Evolutionary conservation across 2,329 filamentous ascomycete genomes (phyloP).

Genomic region (Aspergillus sojae): DNA sequence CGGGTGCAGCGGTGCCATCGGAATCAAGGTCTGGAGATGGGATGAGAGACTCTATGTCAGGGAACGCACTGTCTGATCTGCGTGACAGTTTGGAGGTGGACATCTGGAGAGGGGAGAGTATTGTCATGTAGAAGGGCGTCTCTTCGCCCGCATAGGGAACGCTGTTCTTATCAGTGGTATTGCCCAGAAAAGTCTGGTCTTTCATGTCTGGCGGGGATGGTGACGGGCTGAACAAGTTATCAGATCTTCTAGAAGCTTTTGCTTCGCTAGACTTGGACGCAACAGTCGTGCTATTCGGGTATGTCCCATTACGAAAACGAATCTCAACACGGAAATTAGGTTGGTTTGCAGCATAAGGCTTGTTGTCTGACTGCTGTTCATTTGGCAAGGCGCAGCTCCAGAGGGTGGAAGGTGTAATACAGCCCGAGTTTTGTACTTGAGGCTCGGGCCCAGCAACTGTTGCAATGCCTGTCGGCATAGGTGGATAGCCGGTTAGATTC

Average conservation of each 20-base stretch:
- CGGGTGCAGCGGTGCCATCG: conserved; percentile 73
- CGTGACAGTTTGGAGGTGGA: conserved; percentile 45
- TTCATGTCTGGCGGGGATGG: conserved; percentile 55
- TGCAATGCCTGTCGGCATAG: conserved; percentile 80
- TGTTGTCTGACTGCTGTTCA: conserved; percentile 67
- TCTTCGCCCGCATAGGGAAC: conserved; percentile 78
- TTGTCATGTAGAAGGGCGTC: conserved; percentile 84
- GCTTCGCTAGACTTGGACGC: conserved; percentile 37
- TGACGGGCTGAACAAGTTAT: conserved; percentile 44
- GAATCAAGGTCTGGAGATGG: conserved; percentile 51
- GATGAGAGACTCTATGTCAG: conserved; percentile 10
- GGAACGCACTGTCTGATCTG: conserved; percentile 29
- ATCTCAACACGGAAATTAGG: conserved; percentile 83
- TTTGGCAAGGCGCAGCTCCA: conserved; percentile 89
- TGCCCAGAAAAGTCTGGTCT: conserved; percentile 81
- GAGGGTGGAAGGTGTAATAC: conserved; percentile 70
- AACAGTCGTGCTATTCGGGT: conserved; percentile 64
- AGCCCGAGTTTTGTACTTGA: conserved; percentile 65
- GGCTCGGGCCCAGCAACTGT: conserved; percentile 76
- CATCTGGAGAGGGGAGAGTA: conserved; percentile 53
- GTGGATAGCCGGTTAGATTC: conserved; percentile 82
- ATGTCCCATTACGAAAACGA: conserved; percentile 58
- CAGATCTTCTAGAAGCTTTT: conserved; percentile 30
- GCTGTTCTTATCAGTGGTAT: conserved; percentile 76
- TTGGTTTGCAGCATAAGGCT: conserved; percentile 66